Base-by-base conservation (phyloP, 768 basidiomycete species). In the Hygrophorus russula region DNA sequence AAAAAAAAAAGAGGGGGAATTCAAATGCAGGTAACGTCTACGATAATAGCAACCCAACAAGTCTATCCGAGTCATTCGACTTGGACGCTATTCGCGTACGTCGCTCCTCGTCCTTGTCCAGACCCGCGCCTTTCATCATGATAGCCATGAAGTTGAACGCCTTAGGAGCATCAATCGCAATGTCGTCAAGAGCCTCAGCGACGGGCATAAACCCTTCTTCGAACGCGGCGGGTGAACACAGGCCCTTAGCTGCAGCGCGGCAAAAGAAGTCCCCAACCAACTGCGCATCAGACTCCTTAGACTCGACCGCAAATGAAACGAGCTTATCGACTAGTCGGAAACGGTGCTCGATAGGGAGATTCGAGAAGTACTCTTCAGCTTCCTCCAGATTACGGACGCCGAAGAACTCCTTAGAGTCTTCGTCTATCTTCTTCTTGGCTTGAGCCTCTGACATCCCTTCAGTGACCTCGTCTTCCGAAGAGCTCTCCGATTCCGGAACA, bases 391-490 rank as follows among this genome's bases (percentile, higher is more conserved):
- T 84, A 51, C 87, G 82, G 52, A 88, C 78, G 50, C 70, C 75
- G 61, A 82, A 91, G 68, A 90, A 85, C 67, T 97, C 90, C 62
- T 87, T 89, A 44, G 68, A 64, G 52, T 93, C 87, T 53, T 90
- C 82, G 11, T 67, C 70, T 52, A 94, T 82, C 70, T 82, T 86
- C 59, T 76, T 76, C 61, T 73, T 69, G 30, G 79, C 84, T 13
- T 78, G 77, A 1, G 64, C 75, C 52, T 80, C 80, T 0, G 75
- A 67, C 74, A 91, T 80, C 28, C 66, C 69, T 7, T 74, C 76
- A 1, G 62, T 56, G n/a, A 56, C 60, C 29, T 66, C 69, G 9
- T 74, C 76, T 12, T 68, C 67, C 32, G 75, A 66, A 33, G 59
- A 65, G 44, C 72, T 70, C 14, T 66, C 69, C 1, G 71, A 75